phyloP scores from a whole-genome alignment of 306 rosid genomes.

The Inga oerstediana region DNA sequence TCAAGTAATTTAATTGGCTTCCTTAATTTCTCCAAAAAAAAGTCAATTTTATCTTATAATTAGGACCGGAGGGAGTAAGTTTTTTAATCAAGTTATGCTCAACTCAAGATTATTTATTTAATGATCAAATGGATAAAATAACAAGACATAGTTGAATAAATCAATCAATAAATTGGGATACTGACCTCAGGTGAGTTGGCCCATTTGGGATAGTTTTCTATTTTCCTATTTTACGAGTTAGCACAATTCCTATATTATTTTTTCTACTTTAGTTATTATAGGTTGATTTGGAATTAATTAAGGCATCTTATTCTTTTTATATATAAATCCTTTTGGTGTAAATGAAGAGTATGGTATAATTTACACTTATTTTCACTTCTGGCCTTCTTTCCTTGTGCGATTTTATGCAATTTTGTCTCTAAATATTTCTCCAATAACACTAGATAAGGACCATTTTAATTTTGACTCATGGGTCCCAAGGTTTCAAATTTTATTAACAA shows the following conservation, averaged over 20 bases:
- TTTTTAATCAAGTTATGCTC: not conserved
- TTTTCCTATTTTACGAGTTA: not conserved
- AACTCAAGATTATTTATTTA: not conserved
- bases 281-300: not conserved
- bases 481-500: conserved; percentile 32
- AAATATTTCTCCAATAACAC: not conserved
- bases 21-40: too few species aligned
- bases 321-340: too few species aligned
- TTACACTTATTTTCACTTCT: not conserved
- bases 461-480: conserved; percentile 28
- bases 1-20: too few species aligned
- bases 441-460: not conserved
- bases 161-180: not conserved
- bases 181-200: too few species aligned
- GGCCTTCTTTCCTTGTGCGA: not conserved
- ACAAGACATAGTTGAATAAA: not conserved
- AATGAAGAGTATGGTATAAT: not conserved
- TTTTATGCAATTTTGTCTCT: not conserved
- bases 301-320: not conserved
- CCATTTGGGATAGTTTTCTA: not conserved
- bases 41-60: too few species aligned
- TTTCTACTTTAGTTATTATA: not conserved
- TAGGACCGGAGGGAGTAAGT: too few species aligned
- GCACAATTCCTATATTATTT: not conserved
- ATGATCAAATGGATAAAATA: not conserved